Conservation (phyloP, 1,284 basidiomycete species). For the Afroboletus lepidellus region DNA sequence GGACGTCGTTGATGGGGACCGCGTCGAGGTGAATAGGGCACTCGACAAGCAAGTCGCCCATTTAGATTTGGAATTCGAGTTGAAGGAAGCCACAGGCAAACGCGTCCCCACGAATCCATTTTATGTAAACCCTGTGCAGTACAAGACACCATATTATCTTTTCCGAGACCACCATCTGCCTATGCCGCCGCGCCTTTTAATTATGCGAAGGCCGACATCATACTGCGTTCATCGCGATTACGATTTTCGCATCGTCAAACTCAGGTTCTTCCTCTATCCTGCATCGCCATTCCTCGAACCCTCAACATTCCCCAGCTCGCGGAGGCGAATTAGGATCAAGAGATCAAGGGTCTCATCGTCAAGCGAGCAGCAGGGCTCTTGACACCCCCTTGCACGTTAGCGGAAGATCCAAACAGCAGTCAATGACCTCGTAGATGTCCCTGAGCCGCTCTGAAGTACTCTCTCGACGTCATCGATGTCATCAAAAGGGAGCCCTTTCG, state of each 20-base stretch:
- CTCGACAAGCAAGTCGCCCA: conserved; percentile 28
- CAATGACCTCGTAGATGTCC: conserved; percentile 8
- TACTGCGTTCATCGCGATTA: conserved; percentile 40
- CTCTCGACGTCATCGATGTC: conserved; percentile 15
- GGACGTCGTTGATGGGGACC: conserved; percentile 28
- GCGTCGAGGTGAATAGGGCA: conserved; percentile 33
- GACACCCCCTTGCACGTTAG: conserved; percentile 16
- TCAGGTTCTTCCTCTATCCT: conserved; percentile 6
- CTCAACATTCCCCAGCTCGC: conserved; percentile 41
- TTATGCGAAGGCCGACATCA: conserved; percentile 22
- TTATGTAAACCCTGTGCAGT: no score
- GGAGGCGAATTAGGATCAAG: neutral
- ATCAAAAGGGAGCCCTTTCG: conserved; percentile 6
- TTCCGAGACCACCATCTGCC: no score
- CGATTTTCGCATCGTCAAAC: conserved; percentile 35
- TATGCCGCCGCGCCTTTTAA: conserved; percentile 5
- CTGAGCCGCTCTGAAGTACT: conserved; percentile 20
- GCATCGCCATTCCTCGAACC: conserved; percentile 41
- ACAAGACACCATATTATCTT: no score
- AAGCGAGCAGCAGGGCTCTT: neutral
- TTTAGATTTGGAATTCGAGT: conserved; percentile 2
- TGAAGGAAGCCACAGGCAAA: no score
- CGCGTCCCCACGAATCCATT: no score
- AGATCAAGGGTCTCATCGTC: conserved; percentile 5
- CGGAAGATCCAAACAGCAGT: neutral